Base-by-base conservation (phyloP, 192 early-diverging fungal genomes). In the Coemansia sp. region DNA sequence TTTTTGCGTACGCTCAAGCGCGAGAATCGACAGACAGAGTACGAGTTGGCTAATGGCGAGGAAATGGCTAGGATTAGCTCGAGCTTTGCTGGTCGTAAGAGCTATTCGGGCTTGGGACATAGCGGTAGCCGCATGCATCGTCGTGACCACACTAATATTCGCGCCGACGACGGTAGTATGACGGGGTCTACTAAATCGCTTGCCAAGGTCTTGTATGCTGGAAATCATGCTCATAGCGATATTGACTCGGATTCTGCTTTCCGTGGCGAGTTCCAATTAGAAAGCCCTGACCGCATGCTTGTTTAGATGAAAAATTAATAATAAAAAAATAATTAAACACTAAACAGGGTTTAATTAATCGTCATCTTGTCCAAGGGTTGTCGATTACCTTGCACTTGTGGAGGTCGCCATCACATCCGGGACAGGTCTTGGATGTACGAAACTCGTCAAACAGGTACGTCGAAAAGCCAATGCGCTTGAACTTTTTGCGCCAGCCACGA, bases 1-100 rank as follows among this genome's bases (percentile, higher is more conserved):
- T 81, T 81, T 44, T 20, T 81, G 60, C 64, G 66, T 33, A 76
- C 52, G 15, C 69, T 81, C 33, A 63, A 69, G 6, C 58, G 65
- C 13, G 72, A 74, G 43, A 53, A 76, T 41, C 62, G 53, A 3
- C 62, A 71, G 61, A 55, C 65, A 1, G 74, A 76, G 66, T 76
- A 81, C 43, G 79, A 81, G 60, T 10, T 81, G 70, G 79, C 79
- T 0, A 80, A 80, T 60, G 79, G 79, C 55, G 61, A 62, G n/a
- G 61, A 69, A 44, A 47, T 81, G 22, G 38, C 65, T 10, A 13
- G 69, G 3, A 47, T 63, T 12, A 62, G 55, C 62, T 64, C 61
- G n/a, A 70, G 64, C 46, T 50, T 34, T 22, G 16, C 43, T 52
- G 39, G 61, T 20, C 61, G 61, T 27, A 62, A 62, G 27, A 62